phyloP scores from a whole-genome alignment of 2,329 filamentous ascomycete species.

The Xenoacremonium recifei region DNA sequence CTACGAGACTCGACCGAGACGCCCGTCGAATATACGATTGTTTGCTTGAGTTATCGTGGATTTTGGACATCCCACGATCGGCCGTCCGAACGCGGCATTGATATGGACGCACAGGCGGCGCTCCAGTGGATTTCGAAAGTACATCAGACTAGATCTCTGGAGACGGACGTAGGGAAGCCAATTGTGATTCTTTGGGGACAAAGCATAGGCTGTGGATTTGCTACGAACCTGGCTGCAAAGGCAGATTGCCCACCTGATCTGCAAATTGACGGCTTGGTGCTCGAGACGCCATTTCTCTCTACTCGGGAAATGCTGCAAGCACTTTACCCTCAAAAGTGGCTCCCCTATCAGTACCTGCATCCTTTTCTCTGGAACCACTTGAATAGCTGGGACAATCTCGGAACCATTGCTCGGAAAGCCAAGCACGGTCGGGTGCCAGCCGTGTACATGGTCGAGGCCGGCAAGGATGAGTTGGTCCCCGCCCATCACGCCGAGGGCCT shows the following conservation, averaged over 20 bases:
- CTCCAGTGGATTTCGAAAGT: constrained; percentile 57
- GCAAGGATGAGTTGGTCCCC: constrained; percentile 59
- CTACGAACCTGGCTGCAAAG: constrained; percentile 55
- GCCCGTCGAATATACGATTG: constrained; percentile 44
- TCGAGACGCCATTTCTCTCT: constrained; percentile 76
- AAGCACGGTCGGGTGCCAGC: constrained; percentile 33
- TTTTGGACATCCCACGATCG: constrained; percentile 77
- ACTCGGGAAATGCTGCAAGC: constrained; percentile 68
- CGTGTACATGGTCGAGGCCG: constrained; percentile 54
- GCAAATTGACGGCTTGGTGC: constrained; percentile 51
- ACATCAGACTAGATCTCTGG: constrained; percentile 26
- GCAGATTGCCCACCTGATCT: constrained; percentile 35
- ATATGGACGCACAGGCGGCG: constrained; percentile 64
- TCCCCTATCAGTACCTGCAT: constrained; percentile 73
- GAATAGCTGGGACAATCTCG: constrained; percentile 53
- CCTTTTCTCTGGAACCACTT: constrained; percentile 69
- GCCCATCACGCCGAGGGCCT: constrained; percentile 47
- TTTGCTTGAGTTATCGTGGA: constrained; percentile 64
- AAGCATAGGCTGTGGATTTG: constrained; percentile 72
- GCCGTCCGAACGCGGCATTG: constrained; percentile 68
- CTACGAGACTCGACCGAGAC: constrained; percentile 39
- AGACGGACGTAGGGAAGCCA: constrained; percentile 22
- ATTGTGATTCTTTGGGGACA: constrained; percentile 71
- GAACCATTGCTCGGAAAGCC: constrained; percentile 34
- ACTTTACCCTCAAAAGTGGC: constrained; percentile 76